Base-by-base conservation (phyloP, 2,329 filamentous ascomycete genomes). In the Colletotrichum magnum region DNA sequence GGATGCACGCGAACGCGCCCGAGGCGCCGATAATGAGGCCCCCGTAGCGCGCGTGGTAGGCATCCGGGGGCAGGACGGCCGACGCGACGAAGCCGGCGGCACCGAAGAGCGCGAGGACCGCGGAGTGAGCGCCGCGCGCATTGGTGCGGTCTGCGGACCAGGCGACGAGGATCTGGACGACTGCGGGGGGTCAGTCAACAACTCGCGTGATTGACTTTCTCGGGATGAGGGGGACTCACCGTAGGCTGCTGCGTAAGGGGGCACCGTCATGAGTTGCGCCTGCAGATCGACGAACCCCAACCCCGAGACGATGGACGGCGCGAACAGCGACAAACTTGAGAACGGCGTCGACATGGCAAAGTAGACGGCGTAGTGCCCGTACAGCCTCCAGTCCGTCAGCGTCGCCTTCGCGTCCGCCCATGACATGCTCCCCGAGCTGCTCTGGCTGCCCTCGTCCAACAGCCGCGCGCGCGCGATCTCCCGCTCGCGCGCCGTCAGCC, bases 401-500 rank as follows among this genome's bases (percentile, higher is more conserved):
- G 90, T 93, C 21, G 89, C 86, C 74, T 89, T 92, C 82, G 90
- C 92, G 72, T 95, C 93, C 26, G 81, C 83, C 78, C 92, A 89
- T 1, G 87, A 92, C 74, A 90, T 87, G 71, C 83, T 85, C 15
- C 89, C 86, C 72, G 93, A 89, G 2, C 84, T 81, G 79, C 89
- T 89, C 72, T 86, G 84, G 72, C 83, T 83, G 43, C 85, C 85
- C 69, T 87, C 84, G 41, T 82, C 73, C 39, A 76, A 76, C n/a
- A 88, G 73, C 2, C 86, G 80, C 18, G 76, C 78, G 4, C 80
- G 72, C 2, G 84, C 84, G 16, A 94, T 82, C 90, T 82, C 78
- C 69, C 82, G 80, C 60, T 84, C 81, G 18, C 77, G 69, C 2
- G 74, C 69, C 0, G 78, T 79, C 51, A 84, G 77, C 80, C 80